Evolutionary conservation across 108 stramenopile genomes (phyloP), one percentile per base, ranked within the genome.

Genomic region (Nitzschia inconspicua): DNA sequence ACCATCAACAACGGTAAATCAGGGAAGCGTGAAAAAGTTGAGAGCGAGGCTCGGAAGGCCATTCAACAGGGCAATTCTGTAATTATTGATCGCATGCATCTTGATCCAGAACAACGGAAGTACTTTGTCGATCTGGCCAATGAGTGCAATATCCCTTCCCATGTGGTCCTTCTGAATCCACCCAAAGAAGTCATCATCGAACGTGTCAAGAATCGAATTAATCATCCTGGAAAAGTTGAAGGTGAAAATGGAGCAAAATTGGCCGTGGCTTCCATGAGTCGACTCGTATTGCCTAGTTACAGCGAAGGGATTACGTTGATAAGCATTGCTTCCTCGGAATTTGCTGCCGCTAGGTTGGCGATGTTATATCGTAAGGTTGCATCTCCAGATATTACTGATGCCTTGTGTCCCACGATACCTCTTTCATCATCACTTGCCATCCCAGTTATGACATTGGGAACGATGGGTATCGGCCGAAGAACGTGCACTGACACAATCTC

Each of bases 71-170:
- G 80, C 11, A 42, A 54, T 22, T 86, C 61, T 44, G 86, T 88
- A 13, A 64, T 89, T 9, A 49, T 93, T 43, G 91, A 93, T 79
- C 68, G 91, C 22, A 93, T 86, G 88, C 88, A 93, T 74, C 57
- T 93, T 44, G 77, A 80, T 59, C 32, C 50, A 1, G 65, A 60
- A 14, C 88, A 93, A 57, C 77, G 91, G 7, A 23, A 11, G 6
- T 44, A 58, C 44, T 85, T 83, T 40, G 37, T 88, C 51, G 34
- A 64, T 11, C 7, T 32, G 35, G 7, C 48, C 16, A 8, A 29
- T 49, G 3, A 37, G 36, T 37, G 8, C 11, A 10, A 11, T 10
- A 37, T 77, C 2, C 77, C 82, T 10, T 80, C 79, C 1, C 91
- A 93, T 70, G 56, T 63, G 30, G 36, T 84, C 14, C 72, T 80